These are phyloP conservation scores for Colletotrichum abscissum DNA, from an alignment of 2,329 filamentous ascomycete genomes.

Conservation along the genomic window DNA sequence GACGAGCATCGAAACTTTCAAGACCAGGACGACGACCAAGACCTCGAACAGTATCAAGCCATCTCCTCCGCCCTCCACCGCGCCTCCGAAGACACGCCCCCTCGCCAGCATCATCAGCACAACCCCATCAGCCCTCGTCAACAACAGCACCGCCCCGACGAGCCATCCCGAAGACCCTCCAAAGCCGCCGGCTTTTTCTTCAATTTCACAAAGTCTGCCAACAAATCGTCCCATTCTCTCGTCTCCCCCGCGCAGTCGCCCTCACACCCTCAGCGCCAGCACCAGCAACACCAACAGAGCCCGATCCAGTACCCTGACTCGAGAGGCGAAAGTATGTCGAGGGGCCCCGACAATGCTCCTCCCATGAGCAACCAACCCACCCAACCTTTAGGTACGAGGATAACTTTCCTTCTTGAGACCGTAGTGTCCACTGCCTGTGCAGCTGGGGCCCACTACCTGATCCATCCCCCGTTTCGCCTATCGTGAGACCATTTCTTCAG, in stretches of 20 bases:
- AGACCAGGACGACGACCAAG: conserved; percentile 40
- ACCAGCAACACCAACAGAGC: conserved; percentile 38
- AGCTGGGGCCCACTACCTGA: conserved; percentile 31
- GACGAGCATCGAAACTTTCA: conserved; percentile 36
- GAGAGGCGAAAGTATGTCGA: conserved; percentile 51
- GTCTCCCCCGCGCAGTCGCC: conserved; percentile 37
- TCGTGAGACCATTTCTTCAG: conserved; percentile 35
- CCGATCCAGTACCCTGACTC: conserved; percentile 46
- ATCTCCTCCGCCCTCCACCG: conserved; percentile 42
- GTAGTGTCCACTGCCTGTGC: conserved; percentile 34
- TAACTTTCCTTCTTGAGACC: conserved; percentile 36
- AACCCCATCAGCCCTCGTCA: conserved; percentile 40
- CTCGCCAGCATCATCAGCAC: conserved; percentile 40
- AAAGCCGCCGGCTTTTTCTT: conserved; percentile 61
- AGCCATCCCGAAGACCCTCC: conserved; percentile 50
- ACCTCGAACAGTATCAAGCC: conserved; percentile 40
- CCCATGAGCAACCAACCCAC: conserved; percentile 35
- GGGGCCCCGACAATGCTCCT: conserved; percentile 46
- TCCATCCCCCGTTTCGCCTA: conserved; percentile 36
- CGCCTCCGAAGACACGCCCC: conserved; percentile 37
- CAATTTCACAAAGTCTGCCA: conserved; percentile 59
- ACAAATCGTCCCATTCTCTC: conserved; percentile 52
- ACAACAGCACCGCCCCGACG: conserved; percentile 38
- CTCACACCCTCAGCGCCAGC: conserved; percentile 34
- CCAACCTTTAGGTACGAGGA: conserved; percentile 37